Percentiles rank a stretch among this genome's conserved stretches.
These are phyloP conservation scores for Echium plantagineum DNA, from an alignment of 257 asterid species.

Conservation along the genomic window DNA sequence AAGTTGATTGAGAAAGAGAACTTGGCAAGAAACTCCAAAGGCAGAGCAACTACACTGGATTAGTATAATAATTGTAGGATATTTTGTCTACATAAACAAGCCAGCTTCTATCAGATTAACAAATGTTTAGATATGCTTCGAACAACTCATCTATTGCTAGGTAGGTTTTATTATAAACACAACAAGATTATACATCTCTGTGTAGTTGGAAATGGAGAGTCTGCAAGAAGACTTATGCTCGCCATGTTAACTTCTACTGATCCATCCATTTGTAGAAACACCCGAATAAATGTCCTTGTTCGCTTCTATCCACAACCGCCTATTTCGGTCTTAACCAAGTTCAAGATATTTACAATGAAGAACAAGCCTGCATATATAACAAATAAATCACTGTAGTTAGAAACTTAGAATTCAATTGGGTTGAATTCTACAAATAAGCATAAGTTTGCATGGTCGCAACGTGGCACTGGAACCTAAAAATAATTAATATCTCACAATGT, in stretches of 20 bases:
- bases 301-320: background rate
- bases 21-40: too few relatives aligned
- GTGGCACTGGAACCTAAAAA: background rate
- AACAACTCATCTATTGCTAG: background rate
- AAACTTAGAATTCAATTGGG: background rate
- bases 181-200: background rate
- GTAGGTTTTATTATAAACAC: background rate
- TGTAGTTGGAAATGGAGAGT: background rate
- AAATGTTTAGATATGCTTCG: background rate
- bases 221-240: background rate
- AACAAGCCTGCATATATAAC: background rate
- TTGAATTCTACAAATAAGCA: background rate
- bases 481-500: background rate
- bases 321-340: background rate
- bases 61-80: too few relatives aligned
- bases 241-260: background rate
- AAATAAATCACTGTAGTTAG: background rate
- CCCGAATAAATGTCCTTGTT: background rate
- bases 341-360: background rate
- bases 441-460: background rate
- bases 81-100: too few relatives aligned
- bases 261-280: conserved; percentile 1
- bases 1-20: too few relatives aligned
- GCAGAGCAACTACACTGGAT: too few relatives aligned
- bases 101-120: background rate